Evolutionary conservation across 257 asterid species (phyloP), one percentile per base, ranked within the genome.

Genomic region (Fraxinus cuspidata): DNA sequence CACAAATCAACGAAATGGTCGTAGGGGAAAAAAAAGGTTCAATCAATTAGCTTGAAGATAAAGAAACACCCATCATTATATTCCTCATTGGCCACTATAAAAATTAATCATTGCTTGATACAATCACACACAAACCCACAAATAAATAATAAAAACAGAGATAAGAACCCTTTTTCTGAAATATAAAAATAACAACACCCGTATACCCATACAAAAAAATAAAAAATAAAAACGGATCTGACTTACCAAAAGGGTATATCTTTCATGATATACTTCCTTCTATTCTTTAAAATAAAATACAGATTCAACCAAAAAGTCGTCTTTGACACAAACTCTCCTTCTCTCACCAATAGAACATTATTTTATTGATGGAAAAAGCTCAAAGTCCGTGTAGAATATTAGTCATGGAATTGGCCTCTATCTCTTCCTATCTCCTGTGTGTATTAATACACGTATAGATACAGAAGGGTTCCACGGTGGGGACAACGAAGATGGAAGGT

Each of bases 51-150:
- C 84, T 82, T 83, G 81, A 85, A 81, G 83, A 73, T 79, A 80
- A 89, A 88, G 93, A 79, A 85, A 87, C 82, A 71, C 38, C 78
- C 84, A 88, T 84, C 83, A 79, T 88, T 58, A 80, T 65, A 81
- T 76, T 51, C 81, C 81, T 84, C 89, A 85, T 81, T 81, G 65
- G 56, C 87, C 76, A 73, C 82, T 83, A 85, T 58, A 81, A 77
- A 64, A 70, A 71, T 76, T 44, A 84, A 89, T 86, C 81, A 86
- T 83, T 83, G 86, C 73, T 65, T 75, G 58, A 64, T 28, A 78
- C n/a, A 69, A 79, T 53, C 74, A 77, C 1, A 60, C 56, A 60
- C 13, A 42, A 42, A 75, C 73, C 53, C 35, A 76, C 75, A 16
- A 58, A 27, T 38, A 78, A 78, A 77, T 37, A 74, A 18, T 38